Conservation (phyloP, 2,329 filamentous ascomycete species). For the Diplocarpon mali region DNA sequence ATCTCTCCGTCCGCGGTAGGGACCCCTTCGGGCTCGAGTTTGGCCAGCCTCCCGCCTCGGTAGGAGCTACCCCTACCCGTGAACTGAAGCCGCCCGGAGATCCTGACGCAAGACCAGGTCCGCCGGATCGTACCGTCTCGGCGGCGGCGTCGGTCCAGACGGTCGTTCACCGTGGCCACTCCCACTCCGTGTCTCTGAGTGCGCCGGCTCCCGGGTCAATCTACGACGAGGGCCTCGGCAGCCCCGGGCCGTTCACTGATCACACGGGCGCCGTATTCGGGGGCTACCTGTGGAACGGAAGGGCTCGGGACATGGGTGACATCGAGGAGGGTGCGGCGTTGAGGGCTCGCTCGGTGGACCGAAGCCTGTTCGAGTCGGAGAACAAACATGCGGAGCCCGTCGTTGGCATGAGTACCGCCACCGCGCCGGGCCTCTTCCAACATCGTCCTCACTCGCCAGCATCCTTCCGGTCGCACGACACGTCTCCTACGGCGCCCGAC, state of each 20-base stretch:
- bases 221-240: conserved; percentile 10
- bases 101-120: conserved; percentile 31
- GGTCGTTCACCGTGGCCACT: conserved; percentile 24
- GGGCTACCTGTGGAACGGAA: conserved; percentile 16
- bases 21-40: conserved; percentile 24
- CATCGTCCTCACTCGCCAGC: conserved; percentile 14
- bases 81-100: conserved; percentile 27
- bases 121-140: conserved; percentile 26
- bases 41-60: conserved; percentile 31
- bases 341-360: conserved; percentile 53
- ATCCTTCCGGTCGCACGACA: conserved; percentile 16
- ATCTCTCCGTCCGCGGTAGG: conserved; percentile 31
- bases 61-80: conserved; percentile 29
- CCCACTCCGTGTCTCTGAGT: conserved; percentile 29
- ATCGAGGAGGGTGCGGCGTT: conserved; percentile 39
- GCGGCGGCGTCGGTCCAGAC: conserved; percentile 25
- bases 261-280: conserved; percentile 21
- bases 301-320: conserved; percentile 17
- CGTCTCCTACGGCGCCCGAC: conserved; percentile 16
- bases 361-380: conserved; percentile 43
- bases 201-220: conserved; percentile 7
- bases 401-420: conserved; percentile 50
- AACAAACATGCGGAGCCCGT: conserved; percentile 56
- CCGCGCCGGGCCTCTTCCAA: conserved; percentile 43
- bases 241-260: conserved; percentile 22